Conservation (phyloP, 257 asterid species). For the Petunia secreta region DNA sequence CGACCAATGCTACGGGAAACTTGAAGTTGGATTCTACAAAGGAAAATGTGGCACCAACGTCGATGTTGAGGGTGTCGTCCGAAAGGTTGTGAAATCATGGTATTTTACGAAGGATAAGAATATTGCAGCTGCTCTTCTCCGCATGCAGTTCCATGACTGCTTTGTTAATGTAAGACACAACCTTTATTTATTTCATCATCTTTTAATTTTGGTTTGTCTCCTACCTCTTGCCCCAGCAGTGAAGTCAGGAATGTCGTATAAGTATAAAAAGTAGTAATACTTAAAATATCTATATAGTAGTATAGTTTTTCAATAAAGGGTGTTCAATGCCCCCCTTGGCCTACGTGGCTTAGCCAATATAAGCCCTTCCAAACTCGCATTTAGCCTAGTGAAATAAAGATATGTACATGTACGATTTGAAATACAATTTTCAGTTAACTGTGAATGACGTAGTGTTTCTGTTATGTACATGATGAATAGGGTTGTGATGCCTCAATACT, state of each 20-base stretch:
- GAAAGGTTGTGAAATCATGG: conserved; percentile 29
- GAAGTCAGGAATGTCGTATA: no score
- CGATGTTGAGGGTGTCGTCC: conserved; percentile 47
- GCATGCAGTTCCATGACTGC: conserved; percentile 73
- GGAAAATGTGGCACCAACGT: conserved; percentile 38
- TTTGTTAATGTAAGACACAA: conserved; percentile 53
- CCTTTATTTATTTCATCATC: not conserved
- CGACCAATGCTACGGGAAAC: conserved; percentile 14
- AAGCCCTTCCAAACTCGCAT: no score
- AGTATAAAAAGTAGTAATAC: no score
- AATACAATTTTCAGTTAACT: no score
- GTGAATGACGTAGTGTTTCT: not conserved
- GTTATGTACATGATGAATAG: conserved; percentile 27
- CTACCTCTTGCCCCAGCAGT: not conserved
- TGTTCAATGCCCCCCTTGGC: no score
- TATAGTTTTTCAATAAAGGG: no score
- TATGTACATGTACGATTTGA: no score
- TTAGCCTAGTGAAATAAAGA: no score
- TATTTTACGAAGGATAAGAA: conserved; percentile 31
- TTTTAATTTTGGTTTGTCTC: not conserved
- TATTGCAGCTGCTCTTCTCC: conserved; percentile 55
- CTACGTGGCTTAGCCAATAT: no score
- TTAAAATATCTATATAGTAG: no score
- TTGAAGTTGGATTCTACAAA: conserved; percentile 44
- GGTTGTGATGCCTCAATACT: conserved; percentile 73